A percentile compares a stretch with the other conserved stretches of the same genome.
These are phyloP conservation scores for Hondaea fermentalgiana DNA, from an alignment of 108 stramenopile species.

Conservation along the genomic window DNA sequence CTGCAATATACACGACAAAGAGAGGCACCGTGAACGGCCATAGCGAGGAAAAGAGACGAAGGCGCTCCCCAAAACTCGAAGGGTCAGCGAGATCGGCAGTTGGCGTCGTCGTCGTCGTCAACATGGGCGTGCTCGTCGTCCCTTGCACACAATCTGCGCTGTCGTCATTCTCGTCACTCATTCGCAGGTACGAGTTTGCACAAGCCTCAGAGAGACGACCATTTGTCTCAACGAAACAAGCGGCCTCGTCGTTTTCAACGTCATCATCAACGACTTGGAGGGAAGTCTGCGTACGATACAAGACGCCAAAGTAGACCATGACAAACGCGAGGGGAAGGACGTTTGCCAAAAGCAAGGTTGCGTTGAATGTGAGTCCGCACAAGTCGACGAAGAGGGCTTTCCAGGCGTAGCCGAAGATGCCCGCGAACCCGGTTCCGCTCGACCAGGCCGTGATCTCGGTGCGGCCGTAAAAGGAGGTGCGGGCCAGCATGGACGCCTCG, in stretches of 20 bases:
- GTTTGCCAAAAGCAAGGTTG: background rate
- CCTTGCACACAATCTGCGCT: too few relatives aligned
- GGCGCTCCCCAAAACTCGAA: too few relatives aligned
- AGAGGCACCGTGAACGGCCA: constrained; percentile 33
- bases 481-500: background rate
- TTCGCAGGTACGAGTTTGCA: background rate
- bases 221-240: background rate
- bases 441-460: constrained; percentile 59
- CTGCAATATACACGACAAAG: constrained; percentile 65
- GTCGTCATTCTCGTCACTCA: background rate
- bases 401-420: constrained; percentile 63
- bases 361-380: constrained; percentile 40
- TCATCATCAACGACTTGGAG: too few relatives aligned
- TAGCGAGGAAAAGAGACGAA: background rate
- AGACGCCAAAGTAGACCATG: background rate
- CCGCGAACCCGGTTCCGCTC: constrained; percentile 67
- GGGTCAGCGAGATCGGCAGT: too few relatives aligned
- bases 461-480: background rate
- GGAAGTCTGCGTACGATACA: background rate
- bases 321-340: background rate
- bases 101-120: too few relatives aligned
- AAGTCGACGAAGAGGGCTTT: constrained; percentile 34
- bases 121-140: too few relatives aligned
- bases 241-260: background rate
- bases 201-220: too few relatives aligned